phyloP scores from a whole-genome alignment of 192 early-diverging fungal genomes.

The Backusella sp. region DNA sequence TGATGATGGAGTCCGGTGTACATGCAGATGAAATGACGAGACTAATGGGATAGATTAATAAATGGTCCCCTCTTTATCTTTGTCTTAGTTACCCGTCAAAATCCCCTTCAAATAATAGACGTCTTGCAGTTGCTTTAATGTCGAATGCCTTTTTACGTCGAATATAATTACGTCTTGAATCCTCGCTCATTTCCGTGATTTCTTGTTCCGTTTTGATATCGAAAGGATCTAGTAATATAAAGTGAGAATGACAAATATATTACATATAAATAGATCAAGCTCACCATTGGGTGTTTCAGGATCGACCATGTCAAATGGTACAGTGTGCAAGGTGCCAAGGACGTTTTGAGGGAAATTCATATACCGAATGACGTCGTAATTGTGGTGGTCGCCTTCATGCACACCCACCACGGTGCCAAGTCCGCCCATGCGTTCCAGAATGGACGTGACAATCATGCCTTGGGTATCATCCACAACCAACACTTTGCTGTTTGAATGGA shows the following conservation, averaged over 20 bases:
- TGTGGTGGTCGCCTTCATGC: conserved; percentile 71
- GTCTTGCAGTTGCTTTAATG: conserved; percentile 47
- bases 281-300: conserved; percentile 56
- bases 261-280: not conserved
- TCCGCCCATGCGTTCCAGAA: conserved; percentile 78
- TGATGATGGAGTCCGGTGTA: conserved; percentile 69
- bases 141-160: conserved; percentile 52
- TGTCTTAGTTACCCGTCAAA: conserved; percentile 62
- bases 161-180: conserved; percentile 50
- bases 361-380: conserved; percentile 73
- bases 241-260: not conserved
- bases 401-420: conserved; percentile 66
- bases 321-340: conserved; percentile 52
- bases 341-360: conserved; percentile 67
- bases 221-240: conserved; percentile 7
- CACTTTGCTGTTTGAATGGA: conserved; percentile 65
- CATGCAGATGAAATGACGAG: conserved; percentile 83
- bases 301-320: conserved; percentile 74
- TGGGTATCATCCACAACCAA: conserved; percentile 91
- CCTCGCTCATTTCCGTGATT: conserved; percentile 7
- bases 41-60: conserved; percentile 32
- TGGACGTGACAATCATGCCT: conserved; percentile 76
- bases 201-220: conserved; percentile 16
- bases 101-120: conserved; percentile 52
- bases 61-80: not conserved